Percentiles rank a stretch among this genome's conserved stretches.
phyloP scores from a whole-genome alignment of 306 rosid genomes.

The Castanopsis chinensis region DNA sequence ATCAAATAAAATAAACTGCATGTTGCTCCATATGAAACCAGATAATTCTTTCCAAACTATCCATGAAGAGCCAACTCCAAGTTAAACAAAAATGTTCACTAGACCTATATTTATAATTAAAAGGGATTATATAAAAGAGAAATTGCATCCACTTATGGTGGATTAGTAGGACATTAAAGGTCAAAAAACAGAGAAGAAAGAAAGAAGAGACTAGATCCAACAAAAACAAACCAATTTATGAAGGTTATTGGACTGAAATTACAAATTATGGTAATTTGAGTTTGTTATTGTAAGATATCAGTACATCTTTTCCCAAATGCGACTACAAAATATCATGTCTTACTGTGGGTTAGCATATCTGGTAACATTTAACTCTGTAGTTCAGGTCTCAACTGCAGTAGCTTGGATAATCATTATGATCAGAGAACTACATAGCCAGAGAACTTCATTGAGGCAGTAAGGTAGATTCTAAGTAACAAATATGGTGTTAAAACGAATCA shows the following conservation, averaged over 20 bases:
- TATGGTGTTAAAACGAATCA: background rate
- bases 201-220: background rate
- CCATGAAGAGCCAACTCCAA: too few species aligned
- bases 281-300: background rate
- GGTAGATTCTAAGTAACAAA: background rate
- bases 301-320: background rate
- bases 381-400: background rate
- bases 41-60: too few species aligned
- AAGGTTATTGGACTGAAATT: background rate
- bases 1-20: background rate
- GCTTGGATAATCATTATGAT: background rate
- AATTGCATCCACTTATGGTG: background rate
- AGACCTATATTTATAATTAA: background rate
- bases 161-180: background rate
- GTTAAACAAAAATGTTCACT: background rate
- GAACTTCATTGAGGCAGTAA: background rate
- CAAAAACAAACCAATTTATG: background rate
- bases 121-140: background rate
- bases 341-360: background rate
- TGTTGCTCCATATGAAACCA: too few species aligned
- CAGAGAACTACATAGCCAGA: background rate
- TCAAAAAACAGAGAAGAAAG: background rate
- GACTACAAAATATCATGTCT: background rate
- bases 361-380: background rate
- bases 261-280: background rate